phyloP scores from a whole-genome alignment of 306 rosid genomes.

The Malus asiatica region DNA sequence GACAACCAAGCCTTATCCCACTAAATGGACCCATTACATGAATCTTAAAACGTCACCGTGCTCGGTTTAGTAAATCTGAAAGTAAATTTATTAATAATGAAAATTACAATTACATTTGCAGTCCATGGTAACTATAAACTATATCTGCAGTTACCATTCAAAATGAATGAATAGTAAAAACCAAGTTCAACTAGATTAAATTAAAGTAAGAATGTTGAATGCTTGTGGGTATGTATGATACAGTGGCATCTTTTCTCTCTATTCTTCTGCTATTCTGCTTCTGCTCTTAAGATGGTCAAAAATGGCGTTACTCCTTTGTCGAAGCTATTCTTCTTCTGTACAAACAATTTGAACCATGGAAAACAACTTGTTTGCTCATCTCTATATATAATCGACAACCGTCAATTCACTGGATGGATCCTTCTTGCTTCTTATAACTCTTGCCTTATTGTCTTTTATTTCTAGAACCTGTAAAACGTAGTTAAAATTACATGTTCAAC shows the following conservation, averaged over 20 bases:
- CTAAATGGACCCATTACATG: no score
- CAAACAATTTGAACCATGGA: background rate
- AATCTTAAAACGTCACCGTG: no score
- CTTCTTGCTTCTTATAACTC: conserved; percentile 64
- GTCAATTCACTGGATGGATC: conserved; percentile 45
- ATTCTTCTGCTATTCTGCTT: background rate
- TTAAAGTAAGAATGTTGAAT: background rate
- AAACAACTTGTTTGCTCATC: conserved; percentile 8
- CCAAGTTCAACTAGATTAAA: background rate
- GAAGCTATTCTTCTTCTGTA: background rate
- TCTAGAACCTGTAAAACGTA: conserved; percentile 60
- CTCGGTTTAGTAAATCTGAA: background rate
- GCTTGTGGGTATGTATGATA: background rate
- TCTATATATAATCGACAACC: conserved; percentile 47
- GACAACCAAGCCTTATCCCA: no score
- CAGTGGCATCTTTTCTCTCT: background rate
- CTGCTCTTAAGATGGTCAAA: background rate
- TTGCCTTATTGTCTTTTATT: conserved; percentile 54
- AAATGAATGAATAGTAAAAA: background rate
- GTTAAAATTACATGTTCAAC: conserved; percentile 14
- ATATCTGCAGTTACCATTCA: background rate
- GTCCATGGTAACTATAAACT: background rate
- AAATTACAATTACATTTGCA: background rate
- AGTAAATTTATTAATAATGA: background rate
- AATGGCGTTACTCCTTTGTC: background rate